A percentile compares a stretch with the other conserved stretches of the same genome.
Evolutionary conservation across 257 asterid species (phyloP).

Genomic region (Solanum phureja): DNA sequence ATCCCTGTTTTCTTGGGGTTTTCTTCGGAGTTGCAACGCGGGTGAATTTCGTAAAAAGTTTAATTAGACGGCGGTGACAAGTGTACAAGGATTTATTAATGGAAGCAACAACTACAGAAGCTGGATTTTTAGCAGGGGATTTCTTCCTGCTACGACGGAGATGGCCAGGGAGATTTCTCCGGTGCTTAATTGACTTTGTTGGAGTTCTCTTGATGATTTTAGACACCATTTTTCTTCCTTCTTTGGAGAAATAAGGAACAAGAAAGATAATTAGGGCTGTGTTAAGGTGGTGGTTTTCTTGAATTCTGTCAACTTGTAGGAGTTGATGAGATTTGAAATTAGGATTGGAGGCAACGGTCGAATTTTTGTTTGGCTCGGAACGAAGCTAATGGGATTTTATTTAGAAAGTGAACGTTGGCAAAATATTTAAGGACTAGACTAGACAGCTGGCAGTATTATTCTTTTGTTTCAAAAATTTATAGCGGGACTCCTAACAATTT

Average conservation of each 20-base stretch:
- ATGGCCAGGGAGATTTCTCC: constrained; percentile 21
- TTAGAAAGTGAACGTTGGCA: background rate
- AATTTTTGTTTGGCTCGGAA: constrained; percentile 17
- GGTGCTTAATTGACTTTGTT: constrained; percentile 51
- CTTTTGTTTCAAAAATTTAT: background rate
- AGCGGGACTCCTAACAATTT: background rate
- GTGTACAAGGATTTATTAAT: constrained; percentile 57
- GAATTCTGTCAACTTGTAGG: background rate
- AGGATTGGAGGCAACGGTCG: constrained; percentile 56
- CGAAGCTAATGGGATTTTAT: constrained; percentile 2
- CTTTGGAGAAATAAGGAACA: background rate
- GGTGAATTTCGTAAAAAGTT: constrained; percentile 52
- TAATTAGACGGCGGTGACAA: constrained; percentile 83
- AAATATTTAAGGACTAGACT: background rate
- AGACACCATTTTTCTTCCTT: constrained; percentile 50
- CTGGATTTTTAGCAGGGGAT: constrained; percentile 49
- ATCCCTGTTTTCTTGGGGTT: constrained; percentile 55
- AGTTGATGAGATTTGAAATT: background rate
- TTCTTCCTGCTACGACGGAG: constrained; percentile 40
- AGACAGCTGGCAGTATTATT: background rate
- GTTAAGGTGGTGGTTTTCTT: background rate
- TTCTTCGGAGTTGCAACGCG: constrained; percentile 57
- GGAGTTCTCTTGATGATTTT: constrained; percentile 69
- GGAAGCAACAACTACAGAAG: constrained; percentile 56
- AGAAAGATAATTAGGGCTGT: background rate